Conservation (phyloP, 1,284 basidiomycete species). For the Amylostereum areolatum region DNA sequence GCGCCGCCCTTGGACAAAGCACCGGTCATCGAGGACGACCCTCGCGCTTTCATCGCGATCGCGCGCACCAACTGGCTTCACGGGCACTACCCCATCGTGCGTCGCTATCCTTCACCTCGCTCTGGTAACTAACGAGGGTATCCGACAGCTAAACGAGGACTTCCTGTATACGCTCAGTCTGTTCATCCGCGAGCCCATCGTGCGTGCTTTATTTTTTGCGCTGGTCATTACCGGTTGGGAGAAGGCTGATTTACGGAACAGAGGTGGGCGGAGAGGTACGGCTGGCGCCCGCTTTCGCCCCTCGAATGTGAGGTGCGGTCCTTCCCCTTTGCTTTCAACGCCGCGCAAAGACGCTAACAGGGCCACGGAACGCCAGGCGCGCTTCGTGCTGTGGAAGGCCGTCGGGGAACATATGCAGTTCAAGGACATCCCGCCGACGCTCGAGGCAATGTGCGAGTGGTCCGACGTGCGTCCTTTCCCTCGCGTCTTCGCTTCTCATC, state of each 20-base stretch:
- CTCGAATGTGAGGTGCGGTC: conserved; percentile 27
- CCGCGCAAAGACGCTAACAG: not conserved
- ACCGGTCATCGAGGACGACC: conserved; percentile 22
- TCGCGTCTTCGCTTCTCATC: not conserved
- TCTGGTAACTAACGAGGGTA: conserved; percentile 1
- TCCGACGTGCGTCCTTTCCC: conserved; percentile 6
- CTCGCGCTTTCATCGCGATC: conserved; percentile 37
- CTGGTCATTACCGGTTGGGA: not conserved
- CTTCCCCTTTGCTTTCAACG: not conserved
- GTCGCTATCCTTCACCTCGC: conserved; percentile 17
- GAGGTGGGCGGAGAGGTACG: conserved; percentile 28
- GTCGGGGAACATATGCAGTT: conserved; percentile 37
- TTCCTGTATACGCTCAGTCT: conserved; percentile 25
- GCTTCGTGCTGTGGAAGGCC: conserved; percentile 35
- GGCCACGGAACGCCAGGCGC: conserved; percentile 21
- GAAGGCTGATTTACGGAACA: conserved; percentile 7
- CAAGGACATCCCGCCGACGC: conserved; percentile 32
- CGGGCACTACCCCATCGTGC: conserved; percentile 36
- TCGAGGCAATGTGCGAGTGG: conserved; percentile 32
- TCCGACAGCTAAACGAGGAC: conserved; percentile 27
- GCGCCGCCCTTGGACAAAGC: not conserved
- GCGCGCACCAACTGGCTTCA: conserved; percentile 43
- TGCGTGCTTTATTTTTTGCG: conserved; percentile 10
- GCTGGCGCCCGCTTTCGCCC: conserved; percentile 29
- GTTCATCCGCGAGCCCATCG: conserved; percentile 27